Base-by-base conservation (phyloP, 192 early-diverging fungal species). In the Entomortierella parvispora region DNA sequence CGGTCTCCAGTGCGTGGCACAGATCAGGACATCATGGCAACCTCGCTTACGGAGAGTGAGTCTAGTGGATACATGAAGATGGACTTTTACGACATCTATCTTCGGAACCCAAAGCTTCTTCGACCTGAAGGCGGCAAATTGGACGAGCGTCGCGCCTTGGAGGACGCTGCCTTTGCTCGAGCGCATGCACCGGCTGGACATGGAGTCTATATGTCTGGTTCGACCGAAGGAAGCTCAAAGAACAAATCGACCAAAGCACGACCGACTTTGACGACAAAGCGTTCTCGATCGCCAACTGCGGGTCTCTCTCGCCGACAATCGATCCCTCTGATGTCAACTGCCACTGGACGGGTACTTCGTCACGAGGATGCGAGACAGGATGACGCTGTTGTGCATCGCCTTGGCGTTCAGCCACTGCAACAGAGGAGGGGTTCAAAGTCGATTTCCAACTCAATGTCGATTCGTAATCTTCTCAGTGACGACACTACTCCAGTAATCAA, bases 71-170 rank as follows among this genome's bases (percentile, higher is more conserved):
- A 49, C 29, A 33, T 76, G 46, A 76, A 76, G 33, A 67, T 76
- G 71, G 59, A 76, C 26, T 76, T 53, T 26, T 76, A 67, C 29
- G 52, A 59, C 53, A 66, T 76, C 28, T 76, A 67, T 46, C 65
- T 56, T 2, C 49, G 61, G 28, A 69, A 65, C 40, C 71, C 71
- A n/a, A 59, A 54, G 37, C 52, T 76, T 0, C 46, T 76, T 1
- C 64, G 71, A 31, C 71, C 71, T 12, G 44, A 76, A 17, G 71
- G 71, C 3, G 71, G 71, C 3, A 63, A 65, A 8, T 37, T 44
- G 14, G 71, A 76, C 17, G 71, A 65, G 43, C 20, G 22, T 33
- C 59, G 14, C 28, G 26, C 1, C 43, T 43, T n/a, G 45, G 29
- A 29, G 46, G 59, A 9, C n/a, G n/a, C n/a, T n/a, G n/a, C n/a